Conservation (phyloP, 2,329 filamentous ascomycete genomes). For the Amauroascus niger region DNA sequence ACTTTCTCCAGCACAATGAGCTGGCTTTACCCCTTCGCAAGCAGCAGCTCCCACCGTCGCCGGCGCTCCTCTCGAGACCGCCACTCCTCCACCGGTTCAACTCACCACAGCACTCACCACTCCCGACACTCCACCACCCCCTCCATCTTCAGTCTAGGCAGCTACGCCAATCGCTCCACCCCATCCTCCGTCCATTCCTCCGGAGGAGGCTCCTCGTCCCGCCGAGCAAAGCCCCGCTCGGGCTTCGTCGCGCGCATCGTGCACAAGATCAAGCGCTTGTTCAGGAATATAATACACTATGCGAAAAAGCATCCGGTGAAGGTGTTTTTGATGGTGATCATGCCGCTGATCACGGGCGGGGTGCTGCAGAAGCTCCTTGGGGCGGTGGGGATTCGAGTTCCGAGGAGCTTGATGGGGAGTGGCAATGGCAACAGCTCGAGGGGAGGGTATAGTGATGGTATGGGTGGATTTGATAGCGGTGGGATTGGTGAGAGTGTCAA, state of each 20-base stretch:
- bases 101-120: constrained; percentile 18
- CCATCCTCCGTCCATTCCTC: constrained; percentile 38
- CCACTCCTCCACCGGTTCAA: constrained; percentile 26
- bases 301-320: constrained; percentile 76
- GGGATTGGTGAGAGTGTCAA: constrained; percentile 40
- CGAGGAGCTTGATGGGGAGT: constrained; percentile 45
- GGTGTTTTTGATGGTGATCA: constrained; percentile 74
- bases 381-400: constrained; percentile 69
- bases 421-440: constrained; percentile 15
- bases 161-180: constrained; percentile 27
- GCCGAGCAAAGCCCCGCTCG: constrained; percentile 64
- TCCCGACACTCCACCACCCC: constrained; percentile 30
- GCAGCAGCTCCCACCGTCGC: constrained; percentile 18
- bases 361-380: constrained; percentile 67
- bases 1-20: constrained; percentile 28
- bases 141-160: constrained; percentile 39
- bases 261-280: constrained; percentile 64
- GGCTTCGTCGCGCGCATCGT: constrained; percentile 67
- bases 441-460: constrained; percentile 18
- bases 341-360: constrained; percentile 79
- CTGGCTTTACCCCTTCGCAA: constrained; percentile 36
- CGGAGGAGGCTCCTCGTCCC: constrained; percentile 53
- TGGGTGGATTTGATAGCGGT: constrained; percentile 17
- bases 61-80: constrained; percentile 29
- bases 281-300: constrained; percentile 73